phyloP scores from a whole-genome alignment of 225 moss, liverwort and hornwort genomes.

The Bryoerythrophyllum caledonicum region DNA sequence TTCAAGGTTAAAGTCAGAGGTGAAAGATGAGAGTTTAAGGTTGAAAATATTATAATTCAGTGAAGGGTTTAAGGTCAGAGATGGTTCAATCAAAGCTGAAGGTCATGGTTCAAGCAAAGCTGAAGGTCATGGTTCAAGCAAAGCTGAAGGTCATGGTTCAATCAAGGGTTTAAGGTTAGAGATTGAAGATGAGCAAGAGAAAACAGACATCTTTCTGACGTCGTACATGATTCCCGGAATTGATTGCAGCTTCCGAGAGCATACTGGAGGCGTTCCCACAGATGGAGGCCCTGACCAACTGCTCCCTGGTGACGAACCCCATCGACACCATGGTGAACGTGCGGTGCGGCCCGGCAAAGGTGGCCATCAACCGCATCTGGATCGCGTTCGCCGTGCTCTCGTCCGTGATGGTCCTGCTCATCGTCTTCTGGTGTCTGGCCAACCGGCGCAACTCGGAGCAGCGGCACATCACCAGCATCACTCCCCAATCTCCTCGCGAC shows the following conservation, averaged over 20 bases:
- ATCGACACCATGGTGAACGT: constrained; percentile 35
- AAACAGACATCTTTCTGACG: neutral
- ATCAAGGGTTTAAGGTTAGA: no score
- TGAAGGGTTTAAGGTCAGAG: no score
- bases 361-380: constrained; percentile 44
- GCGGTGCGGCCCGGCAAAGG: constrained; percentile 37
- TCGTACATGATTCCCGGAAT: neutral
- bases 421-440: constrained; percentile 42
- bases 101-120: no score
- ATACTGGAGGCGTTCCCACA: constrained; percentile 35
- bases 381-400: constrained; percentile 36
- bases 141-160: no score
- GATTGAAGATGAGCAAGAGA: no score
- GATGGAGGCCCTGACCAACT: constrained; percentile 42
- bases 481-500: constrained; percentile 20
- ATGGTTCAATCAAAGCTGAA: no score
- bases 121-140: no score
- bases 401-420: constrained; percentile 29
- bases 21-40: no score
- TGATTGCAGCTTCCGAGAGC: constrained; percentile 32
- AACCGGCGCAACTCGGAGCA: constrained; percentile 29
- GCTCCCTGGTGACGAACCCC: constrained; percentile 40
- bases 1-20: no score
- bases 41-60: no score
- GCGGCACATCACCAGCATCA: constrained; percentile 27